Evolutionary conservation across 2,329 filamentous ascomycete genomes (phyloP).

Genomic region (Emergomyces africanus): DNA sequence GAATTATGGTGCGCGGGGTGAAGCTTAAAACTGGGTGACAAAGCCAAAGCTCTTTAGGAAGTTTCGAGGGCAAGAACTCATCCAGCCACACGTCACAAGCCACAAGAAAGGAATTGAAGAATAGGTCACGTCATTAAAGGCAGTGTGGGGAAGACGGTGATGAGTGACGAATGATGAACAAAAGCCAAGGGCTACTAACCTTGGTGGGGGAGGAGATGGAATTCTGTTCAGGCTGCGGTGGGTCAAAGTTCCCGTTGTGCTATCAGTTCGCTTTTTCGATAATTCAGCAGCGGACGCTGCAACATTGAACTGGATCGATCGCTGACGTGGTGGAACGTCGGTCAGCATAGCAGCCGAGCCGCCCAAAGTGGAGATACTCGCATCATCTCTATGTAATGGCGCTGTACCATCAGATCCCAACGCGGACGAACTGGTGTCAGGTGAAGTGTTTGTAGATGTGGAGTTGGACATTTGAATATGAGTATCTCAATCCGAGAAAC

Average conservation of each 20-base stretch:
- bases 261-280: constrained; percentile 14
- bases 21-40: neutral
- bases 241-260: constrained; percentile 15
- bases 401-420: constrained; percentile 7
- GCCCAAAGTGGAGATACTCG: neutral
- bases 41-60: neutral
- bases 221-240: constrained; percentile 13
- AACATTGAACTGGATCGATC: constrained; percentile 29
- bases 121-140: neutral
- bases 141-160: neutral
- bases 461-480: constrained; percentile 8
- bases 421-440: constrained; percentile 9
- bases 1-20: constrained; percentile 1
- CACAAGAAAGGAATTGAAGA: neutral
- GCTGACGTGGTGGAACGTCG: constrained; percentile 17
- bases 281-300: constrained; percentile 18
- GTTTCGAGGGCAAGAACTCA: neutral
- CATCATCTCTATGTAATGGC: neutral
- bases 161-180: neutral
- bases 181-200: constrained; percentile 13
- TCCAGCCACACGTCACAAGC: neutral
- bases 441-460: constrained; percentile 9
- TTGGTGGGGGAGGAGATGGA: constrained; percentile 29
- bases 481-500: neutral
- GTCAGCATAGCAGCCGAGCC: constrained; percentile 5